A percentile compares a stretch with the other conserved stretches of the same genome.
phyloP scores from a whole-genome alignment of 345 rosid genomes.

The Hevea brasiliensis region DNA sequence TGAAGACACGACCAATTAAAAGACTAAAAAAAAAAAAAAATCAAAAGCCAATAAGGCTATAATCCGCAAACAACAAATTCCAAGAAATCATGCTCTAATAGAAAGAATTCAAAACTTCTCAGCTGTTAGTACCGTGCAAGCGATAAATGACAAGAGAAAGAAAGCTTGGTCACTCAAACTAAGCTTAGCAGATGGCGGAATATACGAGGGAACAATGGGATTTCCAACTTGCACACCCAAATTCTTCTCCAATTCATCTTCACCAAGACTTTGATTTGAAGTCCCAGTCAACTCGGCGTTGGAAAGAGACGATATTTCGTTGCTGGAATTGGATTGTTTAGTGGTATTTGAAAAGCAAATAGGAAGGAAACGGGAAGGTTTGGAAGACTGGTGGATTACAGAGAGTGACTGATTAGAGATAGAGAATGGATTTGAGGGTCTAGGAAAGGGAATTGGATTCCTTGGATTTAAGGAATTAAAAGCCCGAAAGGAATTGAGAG shows the following conservation, averaged over 20 bases:
- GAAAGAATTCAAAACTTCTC: no score
- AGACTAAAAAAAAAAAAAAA: neutral
- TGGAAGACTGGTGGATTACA: slow-evolving; percentile 13
- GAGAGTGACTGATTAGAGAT: slow-evolving; percentile 20
- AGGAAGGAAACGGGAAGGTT: slow-evolving; percentile 31
- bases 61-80: neutral
- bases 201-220: slow-evolving; percentile 46
- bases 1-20: neutral
- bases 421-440: slow-evolving; percentile 17
- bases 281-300: slow-evolving; percentile 8
- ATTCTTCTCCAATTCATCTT: slow-evolving; percentile 32
- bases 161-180: slow-evolving; percentile 71
- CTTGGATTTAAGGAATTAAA: slow-evolving; percentile 16
- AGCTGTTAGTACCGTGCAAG: slow-evolving; percentile 58
- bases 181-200: slow-evolving; percentile 40
- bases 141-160: slow-evolving; percentile 70
- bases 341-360: slow-evolving; percentile 33
- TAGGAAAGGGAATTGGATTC: slow-evolving; percentile 23
- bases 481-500: slow-evolving; percentile 25
- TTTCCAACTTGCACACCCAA: slow-evolving; percentile 52
- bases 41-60: neutral
- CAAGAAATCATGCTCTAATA: neutral
- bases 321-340: slow-evolving; percentile 16
- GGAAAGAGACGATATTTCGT: slow-evolving; percentile 1
- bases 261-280: slow-evolving; percentile 27